Evolutionary conservation across 1,139 yeast genomes (phyloP), one percentile per base, ranked within the genome.

Genomic region (Candida sp.): DNA sequence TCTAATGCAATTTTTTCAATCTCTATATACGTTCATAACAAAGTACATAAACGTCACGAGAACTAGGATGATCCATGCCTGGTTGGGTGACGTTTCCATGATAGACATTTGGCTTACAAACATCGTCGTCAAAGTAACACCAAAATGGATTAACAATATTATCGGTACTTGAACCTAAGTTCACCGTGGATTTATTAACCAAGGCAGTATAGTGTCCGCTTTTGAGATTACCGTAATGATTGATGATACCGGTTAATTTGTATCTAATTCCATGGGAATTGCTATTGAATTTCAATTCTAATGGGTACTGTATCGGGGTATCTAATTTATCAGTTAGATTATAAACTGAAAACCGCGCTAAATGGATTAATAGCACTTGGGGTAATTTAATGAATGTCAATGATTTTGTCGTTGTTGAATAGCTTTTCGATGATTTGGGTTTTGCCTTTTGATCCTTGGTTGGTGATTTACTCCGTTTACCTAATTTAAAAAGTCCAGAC

Each of bases 121-220:
- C 63, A 46, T 81, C 89, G 59, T 86, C 95, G 56, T 86, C 93
- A 60, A 85, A 86, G 47, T 77, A 75, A 56, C 85, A 82, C 93
- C 93, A 85, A 43, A 54, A 60, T 6, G 70, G 69, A 33, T 56
- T 51, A n/a, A 40, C 48, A 41, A 61, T 49, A 38, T 53, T 55
- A 32, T 51, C 75, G 61, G 50, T 41, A 35, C 50, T 50, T 12
- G 35, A 35, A 4, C 35, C 30, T 33, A 37, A 43, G 66, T 29
- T 53, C 42, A 33, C 56, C 47, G 49, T 63, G 46, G 70, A 58
- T 58, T 84, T 84, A 53, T 83, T 75, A 1, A 84, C 82, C 45
- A 79, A 66, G 0, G 90, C 66, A 1, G 90, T 85, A 56, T 86
- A 86, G 60, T 86, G 95, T 0, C 95, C 95, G 45, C 85, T 79